phyloP scores from a whole-genome alignment of 2,329 filamentous ascomycete species.

The Triangularia setosa region DNA sequence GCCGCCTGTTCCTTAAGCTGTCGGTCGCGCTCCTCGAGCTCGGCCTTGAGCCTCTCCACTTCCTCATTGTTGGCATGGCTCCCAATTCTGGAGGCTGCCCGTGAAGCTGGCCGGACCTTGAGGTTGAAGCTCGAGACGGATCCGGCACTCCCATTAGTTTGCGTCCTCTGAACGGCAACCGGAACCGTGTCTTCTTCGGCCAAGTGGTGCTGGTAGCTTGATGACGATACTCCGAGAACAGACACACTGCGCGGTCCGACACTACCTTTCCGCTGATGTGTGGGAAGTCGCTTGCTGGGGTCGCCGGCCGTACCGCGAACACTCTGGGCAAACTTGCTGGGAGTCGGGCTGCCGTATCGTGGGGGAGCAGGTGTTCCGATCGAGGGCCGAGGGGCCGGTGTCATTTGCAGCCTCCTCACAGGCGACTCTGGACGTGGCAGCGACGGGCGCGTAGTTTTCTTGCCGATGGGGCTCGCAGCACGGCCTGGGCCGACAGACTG shows the following conservation, averaged over 20 bases:
- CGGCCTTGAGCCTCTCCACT: constrained; percentile 64
- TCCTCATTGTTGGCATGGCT: constrained; percentile 59
- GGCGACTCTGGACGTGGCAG: constrained; percentile 88
- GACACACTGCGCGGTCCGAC: constrained; percentile 57
- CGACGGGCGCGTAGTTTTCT: constrained; percentile 64
- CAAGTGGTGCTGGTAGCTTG: constrained; percentile 34
- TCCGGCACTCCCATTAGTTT: constrained; percentile 51
- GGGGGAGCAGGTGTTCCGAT: constrained; percentile 55
- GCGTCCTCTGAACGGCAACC: constrained; percentile 47
- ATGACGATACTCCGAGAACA: constrained; percentile 47
- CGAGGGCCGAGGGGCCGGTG: constrained; percentile 54
- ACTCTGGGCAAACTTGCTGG: constrained; percentile 61
- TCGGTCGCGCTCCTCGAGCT: constrained; percentile 78
- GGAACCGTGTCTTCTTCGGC: constrained; percentile 58
- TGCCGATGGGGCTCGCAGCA: constrained; percentile 67
- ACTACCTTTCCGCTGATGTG: constrained; percentile 47
- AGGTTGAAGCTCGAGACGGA: constrained; percentile 53
- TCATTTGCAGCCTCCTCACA: constrained; percentile 63
- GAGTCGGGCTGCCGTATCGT: constrained; percentile 60
- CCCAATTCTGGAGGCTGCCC: constrained; percentile 35
- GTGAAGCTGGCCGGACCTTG: constrained; percentile 51
- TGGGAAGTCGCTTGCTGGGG: constrained; percentile 51
- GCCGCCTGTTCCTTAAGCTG: constrained; percentile 85
- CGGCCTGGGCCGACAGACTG: constrained; percentile 78
- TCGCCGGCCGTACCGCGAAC: constrained; percentile 59